Conservation (phyloP, 768 basidiomycete genomes). For the Russula vinacea region DNA sequence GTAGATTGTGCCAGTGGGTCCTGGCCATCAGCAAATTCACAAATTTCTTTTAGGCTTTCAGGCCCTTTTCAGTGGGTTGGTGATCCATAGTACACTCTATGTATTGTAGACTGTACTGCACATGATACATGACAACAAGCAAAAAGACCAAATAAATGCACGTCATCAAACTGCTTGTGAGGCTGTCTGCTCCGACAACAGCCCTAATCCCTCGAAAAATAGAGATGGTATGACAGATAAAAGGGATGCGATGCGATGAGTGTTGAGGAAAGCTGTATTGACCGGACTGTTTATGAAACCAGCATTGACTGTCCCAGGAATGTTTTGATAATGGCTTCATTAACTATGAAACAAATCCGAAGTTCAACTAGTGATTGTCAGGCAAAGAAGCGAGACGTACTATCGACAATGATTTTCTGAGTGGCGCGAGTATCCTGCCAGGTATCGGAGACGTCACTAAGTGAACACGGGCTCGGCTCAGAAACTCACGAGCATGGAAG, state of each 20-base stretch:
- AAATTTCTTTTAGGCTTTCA: too few species aligned
- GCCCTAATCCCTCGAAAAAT: not conserved
- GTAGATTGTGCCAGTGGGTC: too few species aligned
- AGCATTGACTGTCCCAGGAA: constrained; percentile 50
- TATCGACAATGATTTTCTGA: constrained; percentile 53
- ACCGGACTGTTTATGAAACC: constrained; percentile 4
- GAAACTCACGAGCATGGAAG: constrained; percentile 57
- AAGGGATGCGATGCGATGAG: constrained; percentile 8
- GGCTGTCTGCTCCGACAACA: constrained; percentile 7
- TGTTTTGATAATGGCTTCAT: constrained; percentile 63
- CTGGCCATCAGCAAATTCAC: too few species aligned
- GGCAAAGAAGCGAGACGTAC: constrained; percentile 38
- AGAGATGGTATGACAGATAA: constrained; percentile 10
- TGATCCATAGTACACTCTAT: too few species aligned
- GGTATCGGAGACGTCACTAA: not conserved
- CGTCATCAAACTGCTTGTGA: constrained; percentile 17
- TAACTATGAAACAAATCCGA: constrained; percentile 41
- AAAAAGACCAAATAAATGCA: constrained; percentile 9
- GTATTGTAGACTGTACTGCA: not conserved
- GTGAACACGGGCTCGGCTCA: not conserved
- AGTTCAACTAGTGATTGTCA: not conserved
- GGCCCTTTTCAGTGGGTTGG: too few species aligned
- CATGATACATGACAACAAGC: constrained; percentile 18
- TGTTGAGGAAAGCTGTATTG: not conserved
- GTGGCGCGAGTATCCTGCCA: constrained; percentile 26